Evolutionary conservation across 192 early-diverging fungal genomes (phyloP).

Genomic region (Thamnidium elegans): DNA sequence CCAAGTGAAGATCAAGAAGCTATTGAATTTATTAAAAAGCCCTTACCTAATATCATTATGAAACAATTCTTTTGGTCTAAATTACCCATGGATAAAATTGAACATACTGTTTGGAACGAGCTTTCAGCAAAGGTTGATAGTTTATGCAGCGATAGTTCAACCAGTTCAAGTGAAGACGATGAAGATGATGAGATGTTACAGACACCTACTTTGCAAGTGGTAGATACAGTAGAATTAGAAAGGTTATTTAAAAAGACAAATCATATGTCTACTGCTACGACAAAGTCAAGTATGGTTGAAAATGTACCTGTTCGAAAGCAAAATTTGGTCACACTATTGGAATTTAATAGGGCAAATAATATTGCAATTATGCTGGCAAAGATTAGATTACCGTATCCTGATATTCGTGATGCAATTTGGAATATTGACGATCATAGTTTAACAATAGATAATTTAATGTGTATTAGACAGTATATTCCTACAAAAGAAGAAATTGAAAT

Average conservation of each 20-base stretch:
- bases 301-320: slow-evolving; percentile 28
- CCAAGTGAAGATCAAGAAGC: not conserved
- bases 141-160: slow-evolving; percentile 4
- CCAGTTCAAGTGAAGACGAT: slow-evolving; percentile 24
- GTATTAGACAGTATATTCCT: slow-evolving; percentile 55
- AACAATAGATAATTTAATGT: slow-evolving; percentile 49
- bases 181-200: not conserved
- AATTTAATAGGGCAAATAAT: slow-evolving; percentile 55
- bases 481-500: slow-evolving; percentile 54
- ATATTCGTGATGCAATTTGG: slow-evolving; percentile 53
- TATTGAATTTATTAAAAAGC: not conserved
- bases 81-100: slow-evolving; percentile 41
- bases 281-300: slow-evolving; percentile 2
- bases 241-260: slow-evolving; percentile 44
- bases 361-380: slow-evolving; percentile 59
- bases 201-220: slow-evolving; percentile 5
- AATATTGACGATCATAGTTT: slow-evolving; percentile 52
- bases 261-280: not conserved
- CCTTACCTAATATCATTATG: slow-evolving; percentile 19
- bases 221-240: slow-evolving; percentile 50
- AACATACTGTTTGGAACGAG: slow-evolving; percentile 53
- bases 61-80: slow-evolving; percentile 60
- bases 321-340: slow-evolving; percentile 41
- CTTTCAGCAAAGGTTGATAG: slow-evolving; percentile 14
- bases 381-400: slow-evolving; percentile 49